Evolutionary conservation across 306 rosid species (phyloP).

Genomic region (Bauhinia variegata): DNA sequence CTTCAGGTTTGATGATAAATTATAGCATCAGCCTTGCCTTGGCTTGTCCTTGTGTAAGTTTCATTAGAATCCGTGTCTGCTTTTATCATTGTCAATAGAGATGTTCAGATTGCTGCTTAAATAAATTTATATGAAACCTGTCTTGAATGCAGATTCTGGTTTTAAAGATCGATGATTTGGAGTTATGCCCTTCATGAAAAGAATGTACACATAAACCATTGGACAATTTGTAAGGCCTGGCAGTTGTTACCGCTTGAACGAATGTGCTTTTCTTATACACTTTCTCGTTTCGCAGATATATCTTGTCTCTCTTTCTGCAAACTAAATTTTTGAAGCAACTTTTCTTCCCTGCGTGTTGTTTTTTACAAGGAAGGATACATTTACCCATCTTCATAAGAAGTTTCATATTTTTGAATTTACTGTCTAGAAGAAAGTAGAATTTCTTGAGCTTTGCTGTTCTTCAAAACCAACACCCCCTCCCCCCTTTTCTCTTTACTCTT

Average conservation of each 20-base stretch:
- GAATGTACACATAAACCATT: constrained; percentile 21
- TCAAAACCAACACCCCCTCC: not conserved
- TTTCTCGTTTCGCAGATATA: constrained; percentile 15
- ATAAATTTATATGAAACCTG: constrained; percentile 23
- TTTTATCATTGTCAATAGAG: constrained; percentile 3
- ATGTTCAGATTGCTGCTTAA: constrained; percentile 1
- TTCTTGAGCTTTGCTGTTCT: not conserved
- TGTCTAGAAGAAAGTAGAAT: constrained; percentile 3
- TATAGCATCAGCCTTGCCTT: constrained; percentile 26
- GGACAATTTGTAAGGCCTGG: constrained; percentile 21
- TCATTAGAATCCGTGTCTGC: constrained; percentile 14
- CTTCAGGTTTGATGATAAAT: constrained; percentile 5
- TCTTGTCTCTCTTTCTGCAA: not conserved
- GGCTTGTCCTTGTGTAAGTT: constrained; percentile 37
- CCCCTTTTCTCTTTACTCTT: too few relatives aligned
- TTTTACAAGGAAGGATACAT: constrained; percentile 12
- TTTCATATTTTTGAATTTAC: not conserved
- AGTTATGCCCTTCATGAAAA: constrained; percentile 22
- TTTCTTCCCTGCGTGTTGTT: not conserved
- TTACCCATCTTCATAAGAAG: too few relatives aligned
- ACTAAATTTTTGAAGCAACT: constrained; percentile 27
- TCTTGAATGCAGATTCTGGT: constrained; percentile 35
- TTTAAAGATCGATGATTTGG: constrained; percentile 31
- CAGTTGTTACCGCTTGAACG: constrained; percentile 16
- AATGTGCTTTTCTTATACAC: constrained; percentile 27